A percentile compares a stretch with the other conserved stretches of the same genome.
Conservation (phyloP, 495 filamentous ascomycete species). For the Oidiodendron maius region DNA sequence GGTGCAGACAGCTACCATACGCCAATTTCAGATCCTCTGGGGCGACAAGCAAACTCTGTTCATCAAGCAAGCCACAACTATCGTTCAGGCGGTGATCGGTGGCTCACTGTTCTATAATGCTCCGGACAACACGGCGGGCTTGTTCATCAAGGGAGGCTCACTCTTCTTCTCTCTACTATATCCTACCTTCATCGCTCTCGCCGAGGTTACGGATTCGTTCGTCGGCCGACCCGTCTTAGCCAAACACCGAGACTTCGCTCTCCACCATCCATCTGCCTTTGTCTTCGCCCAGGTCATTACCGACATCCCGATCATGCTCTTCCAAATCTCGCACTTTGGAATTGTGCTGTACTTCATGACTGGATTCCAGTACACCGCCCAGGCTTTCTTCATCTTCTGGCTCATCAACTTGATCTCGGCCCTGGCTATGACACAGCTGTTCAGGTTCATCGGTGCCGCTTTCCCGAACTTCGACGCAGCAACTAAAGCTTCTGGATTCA, state of each 20-base stretch:
- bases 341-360: constrained; percentile 73
- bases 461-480: no score
- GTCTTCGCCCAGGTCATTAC: constrained; percentile 51
- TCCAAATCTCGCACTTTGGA: constrained; percentile 21
- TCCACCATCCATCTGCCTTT: constrained; percentile 59
- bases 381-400: constrained; percentile 59
- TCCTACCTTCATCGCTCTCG: constrained; percentile 50
- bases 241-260: constrained; percentile 58
- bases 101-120: constrained; percentile 43
- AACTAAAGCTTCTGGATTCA: no score
- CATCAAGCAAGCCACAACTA: constrained; percentile 64
- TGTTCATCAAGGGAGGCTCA: constrained; percentile 51
- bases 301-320: constrained; percentile 57
- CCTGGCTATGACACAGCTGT: no score
- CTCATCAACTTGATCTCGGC: constrained; percentile 60
- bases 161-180: constrained; percentile 49
- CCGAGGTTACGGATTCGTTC: constrained; percentile 58
- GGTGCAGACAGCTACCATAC: constrained; percentile 49
- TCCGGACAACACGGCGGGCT: constrained; percentile 32
- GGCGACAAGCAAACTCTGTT: constrained; percentile 73
- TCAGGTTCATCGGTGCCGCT: no score
- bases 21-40: constrained; percentile 62
- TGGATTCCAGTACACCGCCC: constrained; percentile 41
- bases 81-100: constrained; percentile 40
- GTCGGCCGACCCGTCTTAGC: constrained; percentile 57